These are phyloP conservation scores for Nothopassalora personata DNA, from an alignment of 2,329 filamentous ascomycete species.

Conservation along the genomic window DNA sequence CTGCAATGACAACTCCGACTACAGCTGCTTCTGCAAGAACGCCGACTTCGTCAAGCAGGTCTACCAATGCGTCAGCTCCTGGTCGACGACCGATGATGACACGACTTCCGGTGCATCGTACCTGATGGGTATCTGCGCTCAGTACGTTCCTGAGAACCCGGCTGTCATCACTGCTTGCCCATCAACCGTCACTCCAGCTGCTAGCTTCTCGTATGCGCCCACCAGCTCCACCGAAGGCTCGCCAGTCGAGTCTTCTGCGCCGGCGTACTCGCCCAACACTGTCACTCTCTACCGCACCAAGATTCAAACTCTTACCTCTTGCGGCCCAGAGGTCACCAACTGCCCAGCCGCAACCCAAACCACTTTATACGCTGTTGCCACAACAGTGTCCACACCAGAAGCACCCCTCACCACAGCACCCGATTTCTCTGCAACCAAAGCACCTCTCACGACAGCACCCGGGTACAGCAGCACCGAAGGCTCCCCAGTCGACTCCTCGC, in stretches of 20 bases:
- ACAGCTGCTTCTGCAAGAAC: conserved; percentile 80
- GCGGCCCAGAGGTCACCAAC: conserved; percentile 34
- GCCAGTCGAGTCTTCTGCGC: conserved; percentile 7
- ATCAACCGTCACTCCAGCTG: conserved; percentile 48
- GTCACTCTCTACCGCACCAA: conserved; percentile 25
- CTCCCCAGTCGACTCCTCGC: conserved; percentile 8
- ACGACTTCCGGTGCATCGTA: conserved; percentile 69
- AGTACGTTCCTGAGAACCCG: conserved; percentile 70
- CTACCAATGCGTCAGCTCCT: conserved; percentile 73
- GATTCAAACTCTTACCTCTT: conserved; percentile 37
- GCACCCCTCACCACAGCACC: neutral
- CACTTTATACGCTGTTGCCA: conserved; percentile 18
- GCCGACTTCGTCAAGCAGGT: conserved; percentile 70
- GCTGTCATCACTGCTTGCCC: conserved; percentile 73
- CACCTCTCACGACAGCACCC: neutral
- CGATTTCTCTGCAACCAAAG: conserved; percentile 5
- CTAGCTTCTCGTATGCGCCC: conserved; percentile 19
- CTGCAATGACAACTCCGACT: conserved; percentile 80
- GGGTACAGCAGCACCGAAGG: conserved; percentile 12
- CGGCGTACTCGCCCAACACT: conserved; percentile 9
- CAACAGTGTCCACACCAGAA: conserved; percentile 13
- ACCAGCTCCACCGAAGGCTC: conserved; percentile 5
- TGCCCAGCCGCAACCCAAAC: conserved; percentile 29
- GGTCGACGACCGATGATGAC: conserved; percentile 62
- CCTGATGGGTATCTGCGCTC: conserved; percentile 87